Base-by-base conservation (phyloP, 2,329 filamentous ascomycete genomes). In the Pseudogymnoascus destructans region DNA sequence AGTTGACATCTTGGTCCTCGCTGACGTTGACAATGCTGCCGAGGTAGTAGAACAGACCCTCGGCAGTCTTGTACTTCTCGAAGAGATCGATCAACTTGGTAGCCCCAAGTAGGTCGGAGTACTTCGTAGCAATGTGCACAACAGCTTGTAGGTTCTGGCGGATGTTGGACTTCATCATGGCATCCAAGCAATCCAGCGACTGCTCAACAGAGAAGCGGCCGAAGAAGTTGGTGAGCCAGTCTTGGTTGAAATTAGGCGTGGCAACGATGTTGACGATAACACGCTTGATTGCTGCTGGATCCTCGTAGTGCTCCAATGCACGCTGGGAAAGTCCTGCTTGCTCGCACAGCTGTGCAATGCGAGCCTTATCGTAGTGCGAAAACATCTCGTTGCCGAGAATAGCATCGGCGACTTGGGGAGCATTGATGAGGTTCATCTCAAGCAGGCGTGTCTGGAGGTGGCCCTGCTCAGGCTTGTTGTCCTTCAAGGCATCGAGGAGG, bases 301-400 rank as follows among this genome's bases (percentile, higher is more conserved):
- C 91, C 67, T 97, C 90, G 66, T 95, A 95, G 65, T 96, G 89
- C 75, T 98, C 95, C 62, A 98, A 73, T 19, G 93, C 93, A 73
- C 87, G 87, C 68, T 91, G 87, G 63, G 81, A 80, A 58, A 98
- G 81, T 57, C 91, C 90, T 57, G 91, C 91, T 70, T 95, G 87
- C 75, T 98, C 93, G 70, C 93, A 98, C 58, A 98, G 80, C 64
- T 86, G 81, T 21, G 92, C 89, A 72, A 98, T 88, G 63, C 90
- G 86, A 49, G 84, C 75, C 76, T 89, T 95, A 74, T 98, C 93
- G 68, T 95, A 98, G 74, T 98, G 84, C 0, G 90, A 90, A 74
- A 98, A 97, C 87, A 98, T 96, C 67, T 97, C 89, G 68, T 98
- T 98, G 64, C 92, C 89, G 38, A 98, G 81, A 65, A 98, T 98